Evolutionary conservation across 2,329 filamentous ascomycete species (phyloP), one percentile per base, ranked within the genome.

Genomic region (Colletotrichum cordylinicola): DNA sequence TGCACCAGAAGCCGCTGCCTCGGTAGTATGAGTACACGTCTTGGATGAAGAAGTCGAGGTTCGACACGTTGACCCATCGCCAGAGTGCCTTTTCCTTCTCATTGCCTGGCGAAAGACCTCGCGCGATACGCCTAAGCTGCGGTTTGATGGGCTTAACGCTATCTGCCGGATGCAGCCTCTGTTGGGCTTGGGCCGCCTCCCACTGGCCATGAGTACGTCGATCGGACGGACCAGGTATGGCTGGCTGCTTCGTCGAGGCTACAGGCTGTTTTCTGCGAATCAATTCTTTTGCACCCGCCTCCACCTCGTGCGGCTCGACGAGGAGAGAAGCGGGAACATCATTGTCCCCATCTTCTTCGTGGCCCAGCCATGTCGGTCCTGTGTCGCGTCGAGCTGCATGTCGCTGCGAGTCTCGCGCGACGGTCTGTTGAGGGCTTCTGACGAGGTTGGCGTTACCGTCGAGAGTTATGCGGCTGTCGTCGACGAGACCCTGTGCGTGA

Each of bases 31-130:
- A 90, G 82, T 98, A 98, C 5, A 98, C 95, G 77, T 92, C 94
- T 71, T 92, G 91, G 81, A 98, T 92, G 82, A 98, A 98, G 80
- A 92, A 93, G 84, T 98, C 96, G 69, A 98, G 88, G 81, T 98
- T 97, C 48, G 94, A 92, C 73, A 97, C 95, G 81, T 98, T 98
- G 70, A 95, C 95, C 94, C 96, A 98, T 84, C 95, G 91, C 93
- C 95, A 98, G 87, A 98, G 91, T 5, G 96, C 96, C 83, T 93
- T 94, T 81, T 96, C 94, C 83, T 92, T 92, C 15, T 86, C 85
- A 68, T 82, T 85, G 12, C 84, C 84, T 2, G 82, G 77, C 24
- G 83, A 72, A 18, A 80, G 72, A 60, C 80, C 77, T 81, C 80
- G 74, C 79, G 79, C 48, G 52, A 84, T n/a, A 29, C 83, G 78